Evolutionary conservation across 2,329 filamentous ascomycete genomes (phyloP), one percentile per base, ranked within the genome.

Genomic region (Alternaria solani): DNA sequence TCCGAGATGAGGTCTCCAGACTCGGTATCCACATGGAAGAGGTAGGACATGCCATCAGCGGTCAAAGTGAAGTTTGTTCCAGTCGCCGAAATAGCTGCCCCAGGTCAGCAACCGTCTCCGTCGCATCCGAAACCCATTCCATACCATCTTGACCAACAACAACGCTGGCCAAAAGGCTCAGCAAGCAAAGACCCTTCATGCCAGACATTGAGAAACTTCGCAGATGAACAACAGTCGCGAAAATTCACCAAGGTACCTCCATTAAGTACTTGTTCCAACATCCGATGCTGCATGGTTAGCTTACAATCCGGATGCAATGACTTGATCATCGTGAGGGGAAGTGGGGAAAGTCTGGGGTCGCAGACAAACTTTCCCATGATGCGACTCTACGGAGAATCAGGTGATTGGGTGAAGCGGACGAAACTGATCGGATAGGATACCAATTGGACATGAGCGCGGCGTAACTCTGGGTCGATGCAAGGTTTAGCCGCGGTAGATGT

Each of bases 1-100:
- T 89, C 87, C 0, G 84, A 83, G 16, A 86, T 72, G 38, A 90
- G 80, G 55, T 90, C 87, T 4, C 85, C 83, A 0, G 83, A 85
- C 8, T 69, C 71, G 3, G 82, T 76, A 62, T 89, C 85, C 44
- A 89, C 86, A 63, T 89, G 88, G 72, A 90, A 89, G 43, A 86
- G 84, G 67, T 90, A 89, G 1, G 87, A 88, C 30, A 88, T 80
- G 63, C 81, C 80, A 46, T 84, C 77, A 26, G 85, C 86, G 30
- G 86, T 86, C 46, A 89, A 78, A 2, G 85, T 81, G 64, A 89
- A 89, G 16, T 82, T 83, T 4, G 79, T 83, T 9, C 85, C 86
- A 5, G 86, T 75, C n/a, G 84, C 84, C 23, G 81, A 79, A 56
- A 88, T 81, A 38, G 81, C 86, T 87, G 64, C 34, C 28, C 6